Evolutionary conservation across 306 rosid species (phyloP).

Genomic region (Comarum palustre): DNA sequence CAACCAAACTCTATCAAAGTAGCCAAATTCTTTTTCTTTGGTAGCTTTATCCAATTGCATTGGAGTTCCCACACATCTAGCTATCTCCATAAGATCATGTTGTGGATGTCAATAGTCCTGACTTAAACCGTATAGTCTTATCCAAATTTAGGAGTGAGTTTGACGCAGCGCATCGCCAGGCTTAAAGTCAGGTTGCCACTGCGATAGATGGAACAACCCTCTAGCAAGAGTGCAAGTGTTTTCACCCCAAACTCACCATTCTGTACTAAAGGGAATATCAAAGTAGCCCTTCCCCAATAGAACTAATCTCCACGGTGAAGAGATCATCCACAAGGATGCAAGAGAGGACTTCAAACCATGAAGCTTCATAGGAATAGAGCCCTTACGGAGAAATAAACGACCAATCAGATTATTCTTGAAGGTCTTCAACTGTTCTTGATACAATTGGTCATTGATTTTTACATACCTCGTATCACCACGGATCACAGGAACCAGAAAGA

Average conservation of each 20-base stretch:
- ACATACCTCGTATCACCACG: no score
- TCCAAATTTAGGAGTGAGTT: background rate
- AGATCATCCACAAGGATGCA: background rate
- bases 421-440: no score
- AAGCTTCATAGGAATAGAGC: background rate
- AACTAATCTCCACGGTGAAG: background rate
- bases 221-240: background rate
- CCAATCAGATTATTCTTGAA: background rate
- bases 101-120: no score
- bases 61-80: no score
- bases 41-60: no score
- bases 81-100: no score
- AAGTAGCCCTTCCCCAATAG: background rate
- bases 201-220: background rate
- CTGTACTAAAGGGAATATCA: background rate
- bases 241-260: background rate
- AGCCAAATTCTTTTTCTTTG: no score
- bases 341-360: background rate
- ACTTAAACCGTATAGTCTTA: background rate
- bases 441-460: no score
- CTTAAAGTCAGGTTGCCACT: background rate
- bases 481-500: no score
- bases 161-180: background rate
- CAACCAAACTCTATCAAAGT: no score
- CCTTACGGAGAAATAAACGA: background rate